phyloP scores from a whole-genome alignment of 2,329 filamentous ascomycete species.

The Didymella lethalis region DNA sequence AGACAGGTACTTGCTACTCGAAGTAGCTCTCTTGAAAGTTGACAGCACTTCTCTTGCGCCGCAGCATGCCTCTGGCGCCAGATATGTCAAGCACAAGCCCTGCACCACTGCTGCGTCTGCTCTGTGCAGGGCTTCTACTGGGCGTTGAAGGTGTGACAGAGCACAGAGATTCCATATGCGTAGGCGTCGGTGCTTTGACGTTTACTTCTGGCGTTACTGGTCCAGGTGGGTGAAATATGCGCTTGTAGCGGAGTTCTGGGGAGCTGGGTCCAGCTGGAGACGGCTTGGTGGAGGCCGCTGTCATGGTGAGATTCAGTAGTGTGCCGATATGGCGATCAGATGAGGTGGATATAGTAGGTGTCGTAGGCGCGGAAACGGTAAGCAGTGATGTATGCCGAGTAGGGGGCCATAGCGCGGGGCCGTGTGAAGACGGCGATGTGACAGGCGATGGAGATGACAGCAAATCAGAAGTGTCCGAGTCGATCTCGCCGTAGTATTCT shows the following conservation, averaged over 20 bases:
- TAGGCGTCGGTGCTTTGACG: constrained; percentile 12
- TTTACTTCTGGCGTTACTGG: constrained; percentile 27
- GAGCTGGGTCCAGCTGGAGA: constrained; percentile 42
- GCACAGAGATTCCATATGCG: constrained; percentile 21
- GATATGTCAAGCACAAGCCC: constrained; percentile 38
- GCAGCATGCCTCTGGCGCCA: constrained; percentile 43
- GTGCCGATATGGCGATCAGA: constrained; percentile 31
- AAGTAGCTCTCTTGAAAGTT: constrained; percentile 15
- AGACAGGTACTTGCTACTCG: neutral
- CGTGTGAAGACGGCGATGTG: constrained; percentile 34
- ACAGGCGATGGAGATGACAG: constrained; percentile 45
- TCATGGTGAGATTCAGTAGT: constrained; percentile 38
- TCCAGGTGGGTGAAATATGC: constrained; percentile 49
- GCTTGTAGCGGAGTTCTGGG: constrained; percentile 53
- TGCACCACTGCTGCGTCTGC: constrained; percentile 29
- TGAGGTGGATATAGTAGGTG: constrained; percentile 28
- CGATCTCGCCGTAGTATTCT: constrained; percentile 41
- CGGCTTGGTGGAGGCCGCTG: constrained; percentile 23
- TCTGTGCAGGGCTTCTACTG: constrained; percentile 23
- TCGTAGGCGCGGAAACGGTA: constrained; percentile 38
- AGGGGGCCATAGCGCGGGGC: constrained; percentile 38
- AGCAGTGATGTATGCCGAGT: constrained; percentile 38
- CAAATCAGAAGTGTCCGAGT: constrained; percentile 44
- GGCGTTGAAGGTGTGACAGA: constrained; percentile 12
- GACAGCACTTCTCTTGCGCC: constrained; percentile 26